Conservation (phyloP, 805 yeast species). For the Saccharomyces mikatae region DNA sequence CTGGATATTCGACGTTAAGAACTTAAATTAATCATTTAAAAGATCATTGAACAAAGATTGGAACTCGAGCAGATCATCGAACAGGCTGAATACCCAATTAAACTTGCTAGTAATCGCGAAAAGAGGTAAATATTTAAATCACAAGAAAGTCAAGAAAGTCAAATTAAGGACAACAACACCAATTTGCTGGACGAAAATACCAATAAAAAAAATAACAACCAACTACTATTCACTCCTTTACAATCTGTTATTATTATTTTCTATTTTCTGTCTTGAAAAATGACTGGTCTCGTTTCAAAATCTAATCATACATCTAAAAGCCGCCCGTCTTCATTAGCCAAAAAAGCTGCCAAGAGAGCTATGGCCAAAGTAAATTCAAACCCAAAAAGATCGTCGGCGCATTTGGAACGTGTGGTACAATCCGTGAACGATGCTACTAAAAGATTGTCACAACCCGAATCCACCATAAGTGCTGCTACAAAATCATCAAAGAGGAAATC, state of each 20-base stretch:
- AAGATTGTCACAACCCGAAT: slow-evolving; percentile 28
- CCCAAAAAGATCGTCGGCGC: slow-evolving; percentile 5
- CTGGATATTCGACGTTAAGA: neutral
- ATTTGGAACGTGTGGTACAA: slow-evolving; percentile 27
- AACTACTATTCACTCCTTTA: slow-evolving; percentile 19
- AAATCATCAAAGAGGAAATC: slow-evolving; percentile 27
- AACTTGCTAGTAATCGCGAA: neutral
- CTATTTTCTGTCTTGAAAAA: slow-evolving; percentile 4
- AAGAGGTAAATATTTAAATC: too few relatives aligned
- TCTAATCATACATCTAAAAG: slow-evolving; percentile 2
- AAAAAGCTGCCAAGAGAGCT: slow-evolving; percentile 24
- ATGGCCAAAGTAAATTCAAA: slow-evolving; percentile 10
- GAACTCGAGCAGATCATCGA: neutral
- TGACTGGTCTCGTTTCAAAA: slow-evolving; percentile 4
- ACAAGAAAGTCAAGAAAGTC: neutral
- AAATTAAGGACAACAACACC: neutral
- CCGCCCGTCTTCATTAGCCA: slow-evolving; percentile 15
- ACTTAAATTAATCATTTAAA: neutral
- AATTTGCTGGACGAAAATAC: neutral
- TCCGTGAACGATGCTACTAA: slow-evolving; percentile 31
- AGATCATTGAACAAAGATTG: neutral
- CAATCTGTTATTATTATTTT: neutral
- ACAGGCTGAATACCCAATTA: neutral
- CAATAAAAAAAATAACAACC: slow-evolving; percentile 4
- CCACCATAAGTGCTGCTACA: slow-evolving; percentile 18